Base-by-base conservation (phyloP, 1,139 yeast genomes). In the Magnusiomyces paraingens region DNA sequence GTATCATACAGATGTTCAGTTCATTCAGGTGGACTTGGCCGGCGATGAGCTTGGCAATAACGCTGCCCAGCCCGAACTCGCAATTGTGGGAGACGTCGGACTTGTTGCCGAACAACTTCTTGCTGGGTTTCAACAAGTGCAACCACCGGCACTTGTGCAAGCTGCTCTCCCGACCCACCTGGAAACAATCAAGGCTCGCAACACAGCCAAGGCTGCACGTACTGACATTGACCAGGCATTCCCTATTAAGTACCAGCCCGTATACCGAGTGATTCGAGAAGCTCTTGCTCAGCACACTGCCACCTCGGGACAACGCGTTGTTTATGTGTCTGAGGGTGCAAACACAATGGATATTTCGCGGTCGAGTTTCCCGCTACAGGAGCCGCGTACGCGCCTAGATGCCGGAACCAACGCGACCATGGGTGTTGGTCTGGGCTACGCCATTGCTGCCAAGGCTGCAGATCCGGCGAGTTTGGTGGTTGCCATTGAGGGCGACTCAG, bases 341-440 rank as follows among this genome's bases (percentile, higher is more conserved):
- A 82, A 82, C 62, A 81, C 87, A 0, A 83, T 83, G 87, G 88
- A 83, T 61, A 72, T 79, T 41, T 81, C 86, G 1, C 72, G 88
- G 49, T 72, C 81, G 4, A 76, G 84, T 0, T 82, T 83, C 64
- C 78, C 81, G 3, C 71, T 82, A 47, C 66, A 70, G n/a, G 59
- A 60, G 3, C 83, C 87, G 0, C 75, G 76, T 56, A 76, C 73
- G 15, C 68, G 86, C 35, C 67, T 83, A 21, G 88, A 83, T 60
- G 86, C 86, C 1, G 88, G 88, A 1, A 82, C 87, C 0, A 81
- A 81, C 65, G 87, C 86, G 1, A 82, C 87, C 0, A 83, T 83
- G 88, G 88, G 88, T 2, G 72, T 82, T 32, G 88, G 87, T 0
- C 57, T 82, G 35, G 86, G 85, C 0, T 83, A 83, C 61, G 83